Base-by-base conservation (phyloP, 495 filamentous ascomycete species). In the Trichoderma asperelloides region DNA sequence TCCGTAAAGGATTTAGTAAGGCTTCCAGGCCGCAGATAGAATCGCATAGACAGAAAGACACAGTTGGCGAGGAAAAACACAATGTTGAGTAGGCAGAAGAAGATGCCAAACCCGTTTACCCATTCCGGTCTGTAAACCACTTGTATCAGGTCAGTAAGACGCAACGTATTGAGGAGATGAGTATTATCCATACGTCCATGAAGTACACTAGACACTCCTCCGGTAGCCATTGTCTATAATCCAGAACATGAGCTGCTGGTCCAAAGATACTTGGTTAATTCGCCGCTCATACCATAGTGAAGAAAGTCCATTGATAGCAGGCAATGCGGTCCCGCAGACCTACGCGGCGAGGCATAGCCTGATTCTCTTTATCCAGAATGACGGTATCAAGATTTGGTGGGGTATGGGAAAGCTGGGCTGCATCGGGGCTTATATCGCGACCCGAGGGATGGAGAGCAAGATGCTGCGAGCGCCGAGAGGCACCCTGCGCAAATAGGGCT, bases 161-260 rank as follows among this genome's bases (percentile, higher is more conserved):
- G 6, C 64, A 1, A 12, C 11, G 63, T 62, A 25, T 5, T 16
- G 15, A 60, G 27, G 23, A 15, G 33, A 37, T 37, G 33, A 55
- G 64, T 9, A n/a, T n/a, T 37, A 25, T 3, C 75, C 77, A 69
- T 82, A 91, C 90, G 82, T 27, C 82, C 80, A 71, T 89, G 83
- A 65, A 95, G 72, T 13, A 92, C 89, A 77, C 93, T 95, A 11
- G 91, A 88, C 68, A 96, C 79, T 0, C 92, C 92, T 15, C 91
- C 92, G 0, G 92, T 95, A 3, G 91, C 91, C 78, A 79, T 63
- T n/a, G 45, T 62, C 67, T 37, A 30, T 6, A 30, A 47, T 15
- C 8, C 51, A 43, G 37, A n/a, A 47, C n/a, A n/a, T 67, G 41
- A n/a, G 28, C 11, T 63, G 49, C 37, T 66, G 18, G 64, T 67